Percentiles rank a stretch among this genome's conserved stretches.
These are phyloP conservation scores for Botryotinia narcissicola DNA, from an alignment of 2,329 filamentous ascomycete species.

Conservation along the genomic window DNA sequence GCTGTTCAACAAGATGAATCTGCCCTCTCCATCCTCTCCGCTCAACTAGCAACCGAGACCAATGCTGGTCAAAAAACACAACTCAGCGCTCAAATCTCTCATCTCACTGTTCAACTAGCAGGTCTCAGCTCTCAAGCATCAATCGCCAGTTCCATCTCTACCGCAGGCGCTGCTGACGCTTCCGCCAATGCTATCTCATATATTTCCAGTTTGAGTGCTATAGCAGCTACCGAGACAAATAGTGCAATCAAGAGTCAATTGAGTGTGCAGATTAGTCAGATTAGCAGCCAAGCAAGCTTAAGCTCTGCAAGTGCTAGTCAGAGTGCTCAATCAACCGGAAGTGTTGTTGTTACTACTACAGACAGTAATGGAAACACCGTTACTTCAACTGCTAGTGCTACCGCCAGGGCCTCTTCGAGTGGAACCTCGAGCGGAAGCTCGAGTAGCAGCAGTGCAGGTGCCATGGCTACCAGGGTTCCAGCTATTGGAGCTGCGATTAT, in stretches of 20 bases:
- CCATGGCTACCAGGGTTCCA: not conserved
- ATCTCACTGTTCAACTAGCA: constrained; percentile 1
- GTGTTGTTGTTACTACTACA: not conserved
- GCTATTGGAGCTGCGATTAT: not conserved
- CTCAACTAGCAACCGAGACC: constrained; percentile 2
- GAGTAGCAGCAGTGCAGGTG: not conserved
- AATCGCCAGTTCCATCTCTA: not conserved
- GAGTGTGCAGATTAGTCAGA: constrained; percentile 17
- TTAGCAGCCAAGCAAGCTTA: constrained; percentile 6
- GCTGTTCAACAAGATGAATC: not conserved
- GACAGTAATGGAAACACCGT: not conserved
- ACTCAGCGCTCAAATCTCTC: constrained; percentile 9
- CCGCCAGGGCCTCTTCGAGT: not conserved
- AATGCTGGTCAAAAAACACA: constrained; percentile 3
- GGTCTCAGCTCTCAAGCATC: constrained; percentile 3
- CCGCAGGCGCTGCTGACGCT: not conserved
- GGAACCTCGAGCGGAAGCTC: not conserved
- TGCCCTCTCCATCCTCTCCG: not conserved
- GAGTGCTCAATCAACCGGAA: not conserved
- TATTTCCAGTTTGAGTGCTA: constrained; percentile 12
- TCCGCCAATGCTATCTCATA: not conserved
- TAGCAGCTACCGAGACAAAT: constrained; percentile 8
- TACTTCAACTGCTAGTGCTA: not conserved
- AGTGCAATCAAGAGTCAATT: constrained; percentile 10
- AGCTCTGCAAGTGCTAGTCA: constrained; percentile 24